Evolutionary conservation across 2,329 filamentous ascomycete genomes (phyloP).

Genomic region (Rhinocladiella similis): DNA sequence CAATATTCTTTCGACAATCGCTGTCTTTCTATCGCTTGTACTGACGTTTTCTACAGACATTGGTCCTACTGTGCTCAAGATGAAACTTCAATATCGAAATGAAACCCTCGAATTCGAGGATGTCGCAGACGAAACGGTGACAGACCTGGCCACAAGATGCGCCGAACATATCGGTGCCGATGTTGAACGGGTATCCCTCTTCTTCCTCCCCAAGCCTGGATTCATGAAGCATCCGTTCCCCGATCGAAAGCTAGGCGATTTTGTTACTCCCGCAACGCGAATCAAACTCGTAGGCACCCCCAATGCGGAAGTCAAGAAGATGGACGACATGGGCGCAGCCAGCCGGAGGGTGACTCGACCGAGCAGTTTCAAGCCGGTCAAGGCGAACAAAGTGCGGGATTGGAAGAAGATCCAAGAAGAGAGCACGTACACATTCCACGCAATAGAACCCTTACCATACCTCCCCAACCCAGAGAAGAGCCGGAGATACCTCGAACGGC

Average conservation of each 20-base stretch:
- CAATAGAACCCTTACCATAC: constrained; percentile 71
- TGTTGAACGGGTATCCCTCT: constrained; percentile 44
- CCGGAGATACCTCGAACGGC: constrained; percentile 68
- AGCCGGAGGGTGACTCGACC: constrained; percentile 35
- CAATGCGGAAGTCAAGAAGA: constrained; percentile 41
- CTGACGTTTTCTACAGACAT: background rate
- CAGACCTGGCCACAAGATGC: constrained; percentile 41
- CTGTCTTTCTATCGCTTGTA: background rate
- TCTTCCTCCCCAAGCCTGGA: constrained; percentile 49
- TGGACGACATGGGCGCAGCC: constrained; percentile 40
- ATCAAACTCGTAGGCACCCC: constrained; percentile 49
- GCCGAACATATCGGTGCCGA: constrained; percentile 40
- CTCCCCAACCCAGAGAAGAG: constrained; percentile 75
- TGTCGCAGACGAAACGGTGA: constrained; percentile 51
- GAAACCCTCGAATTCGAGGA: constrained; percentile 51
- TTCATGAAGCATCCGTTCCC: constrained; percentile 47
- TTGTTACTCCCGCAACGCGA: constrained; percentile 44
- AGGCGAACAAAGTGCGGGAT: constrained; percentile 29
- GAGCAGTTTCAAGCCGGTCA: constrained; percentile 25
- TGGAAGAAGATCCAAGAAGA: constrained; percentile 51
- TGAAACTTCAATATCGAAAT: constrained; percentile 58
- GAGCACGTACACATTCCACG: constrained; percentile 75
- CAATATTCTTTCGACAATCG: background rate
- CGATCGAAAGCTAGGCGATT: constrained; percentile 35
- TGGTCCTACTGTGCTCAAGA: background rate